Percentiles rank a stretch among this genome's conserved stretches.
phyloP scores from a whole-genome alignment of 495 filamentous ascomycete genomes.

The Aspergillus asperescens region DNA sequence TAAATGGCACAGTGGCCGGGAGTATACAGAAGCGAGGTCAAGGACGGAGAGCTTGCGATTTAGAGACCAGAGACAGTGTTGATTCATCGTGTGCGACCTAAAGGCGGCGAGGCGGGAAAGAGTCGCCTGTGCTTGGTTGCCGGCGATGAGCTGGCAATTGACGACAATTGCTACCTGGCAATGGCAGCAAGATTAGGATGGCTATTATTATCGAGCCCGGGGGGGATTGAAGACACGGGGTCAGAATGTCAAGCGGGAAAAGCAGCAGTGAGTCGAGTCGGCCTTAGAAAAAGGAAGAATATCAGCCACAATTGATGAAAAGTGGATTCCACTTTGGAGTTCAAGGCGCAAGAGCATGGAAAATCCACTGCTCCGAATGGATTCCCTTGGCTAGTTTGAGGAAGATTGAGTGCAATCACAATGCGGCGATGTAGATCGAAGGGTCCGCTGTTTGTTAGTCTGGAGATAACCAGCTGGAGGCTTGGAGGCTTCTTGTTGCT shows the following conservation, averaged over 20 bases:
- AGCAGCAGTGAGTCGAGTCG: conserved; percentile 3
- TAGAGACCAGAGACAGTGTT: conserved; percentile 16
- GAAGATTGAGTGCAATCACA: background rate
- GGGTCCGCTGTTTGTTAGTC: background rate
- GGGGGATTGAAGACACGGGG: conserved; percentile 3
- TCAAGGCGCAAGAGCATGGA: background rate
- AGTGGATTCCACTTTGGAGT: conserved; percentile 8
- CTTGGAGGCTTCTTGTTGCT: conserved; percentile 3
- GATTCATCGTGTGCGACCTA: conserved; percentile 36
- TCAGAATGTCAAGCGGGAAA: background rate
- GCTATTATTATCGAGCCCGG: conserved; percentile 9
- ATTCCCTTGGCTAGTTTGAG: conserved; percentile 1
- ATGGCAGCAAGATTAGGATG: background rate
- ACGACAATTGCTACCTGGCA: conserved; percentile 1
- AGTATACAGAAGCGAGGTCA: conserved; percentile 7
- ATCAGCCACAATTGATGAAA: conserved; percentile 20
- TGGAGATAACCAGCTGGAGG: background rate
- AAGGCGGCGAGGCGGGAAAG: conserved; percentile 17
- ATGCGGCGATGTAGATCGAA: conserved; percentile 3
- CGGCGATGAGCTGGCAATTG: conserved; percentile 21
- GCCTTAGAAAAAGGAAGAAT: conserved; percentile 12
- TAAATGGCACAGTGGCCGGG: conserved; percentile 25
- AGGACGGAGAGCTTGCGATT: conserved; percentile 22
- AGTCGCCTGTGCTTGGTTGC: conserved; percentile 18
- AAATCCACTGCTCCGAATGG: conserved; percentile 4